phyloP scores from a whole-genome alignment of 306 rosid species.

The Rosa lucieae region DNA sequence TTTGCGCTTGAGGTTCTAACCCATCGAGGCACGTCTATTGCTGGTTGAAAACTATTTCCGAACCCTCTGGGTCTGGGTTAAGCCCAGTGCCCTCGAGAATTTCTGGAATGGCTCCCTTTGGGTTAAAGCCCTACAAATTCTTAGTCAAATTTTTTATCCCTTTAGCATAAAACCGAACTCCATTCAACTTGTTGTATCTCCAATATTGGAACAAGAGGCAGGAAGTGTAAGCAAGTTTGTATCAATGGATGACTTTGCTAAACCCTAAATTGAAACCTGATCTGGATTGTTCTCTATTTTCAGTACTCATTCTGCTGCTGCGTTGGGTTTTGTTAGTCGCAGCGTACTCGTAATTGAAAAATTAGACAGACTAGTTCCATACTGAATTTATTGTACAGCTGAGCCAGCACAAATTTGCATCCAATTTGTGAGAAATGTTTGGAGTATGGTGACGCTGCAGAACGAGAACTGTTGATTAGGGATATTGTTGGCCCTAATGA shows the following conservation, averaged over 20 bases:
- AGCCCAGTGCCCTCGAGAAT: not conserved
- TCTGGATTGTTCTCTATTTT: too few relatives aligned
- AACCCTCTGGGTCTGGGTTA: not conserved
- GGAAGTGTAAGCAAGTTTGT: too few relatives aligned
- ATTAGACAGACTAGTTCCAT: too few relatives aligned
- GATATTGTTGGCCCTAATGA: constrained; percentile 41
- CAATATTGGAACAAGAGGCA: too few relatives aligned
- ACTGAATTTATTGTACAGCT: constrained; percentile 39
- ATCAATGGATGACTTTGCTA: too few relatives aligned
- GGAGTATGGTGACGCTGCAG: constrained; percentile 37
- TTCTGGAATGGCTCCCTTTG: not conserved
- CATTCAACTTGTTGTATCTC: too few relatives aligned
- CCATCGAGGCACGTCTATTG: too few relatives aligned
- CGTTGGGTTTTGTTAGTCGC: too few relatives aligned
- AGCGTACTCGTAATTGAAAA: too few relatives aligned
- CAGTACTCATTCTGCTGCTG: too few relatives aligned
- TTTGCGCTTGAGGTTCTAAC: not conserved
- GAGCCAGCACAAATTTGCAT: constrained; percentile 64
- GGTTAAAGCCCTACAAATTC: not conserved
- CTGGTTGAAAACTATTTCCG: not conserved
- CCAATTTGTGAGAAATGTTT: constrained; percentile 46
- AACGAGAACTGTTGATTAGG: constrained; percentile 33
- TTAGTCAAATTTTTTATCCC: not conserved
- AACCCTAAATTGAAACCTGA: too few relatives aligned
- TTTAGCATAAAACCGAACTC: too few relatives aligned